These are phyloP conservation scores for Populus hybrid DNA, from an alignment of 441 rosid species.

Conservation along the genomic window DNA sequence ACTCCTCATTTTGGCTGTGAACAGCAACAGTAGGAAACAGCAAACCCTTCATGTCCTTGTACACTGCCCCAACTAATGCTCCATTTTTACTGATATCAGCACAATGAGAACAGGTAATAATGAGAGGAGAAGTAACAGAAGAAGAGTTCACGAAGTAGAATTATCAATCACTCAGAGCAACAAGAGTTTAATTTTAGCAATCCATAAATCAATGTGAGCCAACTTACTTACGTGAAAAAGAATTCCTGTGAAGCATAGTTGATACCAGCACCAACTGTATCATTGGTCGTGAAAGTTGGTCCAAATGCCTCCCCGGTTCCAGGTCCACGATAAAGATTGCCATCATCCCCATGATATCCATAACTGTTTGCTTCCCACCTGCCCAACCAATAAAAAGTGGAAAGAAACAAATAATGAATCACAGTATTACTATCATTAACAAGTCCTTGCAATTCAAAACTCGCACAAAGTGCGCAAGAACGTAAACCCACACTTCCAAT, in stretches of 20 bases:
- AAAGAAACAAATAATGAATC: not conserved
- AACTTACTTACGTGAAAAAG: slow-evolving; percentile 84
- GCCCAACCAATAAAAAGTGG: slow-evolving; percentile 13
- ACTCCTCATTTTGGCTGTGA: slow-evolving; percentile 97
- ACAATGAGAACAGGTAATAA: slow-evolving; percentile 12
- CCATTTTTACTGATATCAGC: slow-evolving; percentile 72
- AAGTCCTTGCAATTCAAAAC: not conserved
- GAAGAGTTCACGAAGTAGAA: not conserved
- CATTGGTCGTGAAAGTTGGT: slow-evolving; percentile 69
- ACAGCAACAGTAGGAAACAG: slow-evolving; percentile 88
- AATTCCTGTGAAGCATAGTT: slow-evolving; percentile 77
- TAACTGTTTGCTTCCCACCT: slow-evolving; percentile 95
- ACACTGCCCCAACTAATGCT: slow-evolving; percentile 55
- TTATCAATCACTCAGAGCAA: slow-evolving; percentile 6
- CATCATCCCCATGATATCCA: slow-evolving; percentile 96
- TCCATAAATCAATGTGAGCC: slow-evolving; percentile 11
- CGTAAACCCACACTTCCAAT: not conserved
- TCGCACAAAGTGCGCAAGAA: not conserved
- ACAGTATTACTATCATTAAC: not conserved
- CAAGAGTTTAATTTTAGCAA: not conserved
- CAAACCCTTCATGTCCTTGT: slow-evolving; percentile 66
- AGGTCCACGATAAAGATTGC: slow-evolving; percentile 65
- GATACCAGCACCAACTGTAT: slow-evolving; percentile 89
- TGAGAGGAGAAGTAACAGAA: slow-evolving; percentile 9
- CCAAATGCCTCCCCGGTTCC: slow-evolving; percentile 86